phyloP scores from a whole-genome alignment of 2,329 filamentous ascomycete species.

The Fusarium burgessii region DNA sequence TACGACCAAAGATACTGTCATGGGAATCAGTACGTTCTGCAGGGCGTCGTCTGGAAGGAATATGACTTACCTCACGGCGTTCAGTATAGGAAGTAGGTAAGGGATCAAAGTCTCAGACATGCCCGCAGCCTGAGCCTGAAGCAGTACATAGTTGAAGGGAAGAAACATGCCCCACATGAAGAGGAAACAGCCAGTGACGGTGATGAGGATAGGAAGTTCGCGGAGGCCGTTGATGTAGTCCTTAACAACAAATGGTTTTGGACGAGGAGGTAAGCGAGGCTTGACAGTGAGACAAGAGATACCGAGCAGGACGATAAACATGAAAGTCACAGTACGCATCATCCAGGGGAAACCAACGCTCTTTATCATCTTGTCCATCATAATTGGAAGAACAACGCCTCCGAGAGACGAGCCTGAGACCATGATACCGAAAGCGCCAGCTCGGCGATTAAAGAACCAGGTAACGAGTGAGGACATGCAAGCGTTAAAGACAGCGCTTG shows the following conservation, averaged over 20 bases:
- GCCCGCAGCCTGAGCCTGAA: constrained; percentile 60
- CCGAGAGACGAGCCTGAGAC: constrained; percentile 67
- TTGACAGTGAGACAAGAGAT: constrained; percentile 52
- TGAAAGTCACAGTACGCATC: constrained; percentile 60
- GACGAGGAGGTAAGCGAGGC: constrained; percentile 59
- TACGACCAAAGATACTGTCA: constrained; percentile 62
- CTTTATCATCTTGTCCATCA: constrained; percentile 66
- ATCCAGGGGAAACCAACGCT: constrained; percentile 61
- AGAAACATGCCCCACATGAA: constrained; percentile 68
- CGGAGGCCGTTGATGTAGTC: constrained; percentile 62
- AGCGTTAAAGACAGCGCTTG: constrained; percentile 57
- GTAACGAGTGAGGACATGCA: constrained; percentile 58
- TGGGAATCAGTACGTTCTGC: constrained; percentile 19
- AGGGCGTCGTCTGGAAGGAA: no score
- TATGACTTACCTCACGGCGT: constrained; percentile 59
- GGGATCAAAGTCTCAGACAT: constrained; percentile 56
- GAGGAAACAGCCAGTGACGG: constrained; percentile 62
- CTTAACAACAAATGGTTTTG: constrained; percentile 56
- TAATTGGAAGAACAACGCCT: constrained; percentile 70
- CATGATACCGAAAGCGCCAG: constrained; percentile 65
- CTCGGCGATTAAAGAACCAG: constrained; percentile 66
- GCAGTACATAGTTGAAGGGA: constrained; percentile 65
- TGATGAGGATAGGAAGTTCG: constrained; percentile 60
- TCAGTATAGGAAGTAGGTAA: constrained; percentile 69
- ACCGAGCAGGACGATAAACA: constrained; percentile 55